Evolutionary conservation across 768 basidiomycete genomes (phyloP).

Genomic region (Chalciporus sphaerocephalus): DNA sequence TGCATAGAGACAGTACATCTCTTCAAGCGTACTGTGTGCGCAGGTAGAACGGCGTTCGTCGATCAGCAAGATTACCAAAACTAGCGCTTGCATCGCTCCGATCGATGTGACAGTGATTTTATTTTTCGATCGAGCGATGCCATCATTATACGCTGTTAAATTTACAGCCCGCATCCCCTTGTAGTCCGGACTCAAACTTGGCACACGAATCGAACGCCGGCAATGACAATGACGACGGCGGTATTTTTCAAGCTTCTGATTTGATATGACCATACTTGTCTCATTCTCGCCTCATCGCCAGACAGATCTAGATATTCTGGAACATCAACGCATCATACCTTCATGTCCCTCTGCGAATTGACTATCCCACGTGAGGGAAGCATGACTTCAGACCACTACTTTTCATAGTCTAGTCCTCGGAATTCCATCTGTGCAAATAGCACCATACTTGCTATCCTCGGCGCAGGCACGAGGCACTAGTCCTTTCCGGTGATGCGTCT

Average conservation of each 20-base stretch:
- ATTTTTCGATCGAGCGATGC: neutral
- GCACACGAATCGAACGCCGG: neutral
- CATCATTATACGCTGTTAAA: neutral
- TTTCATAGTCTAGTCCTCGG: slow-evolving; percentile 29
- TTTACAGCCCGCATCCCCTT: neutral
- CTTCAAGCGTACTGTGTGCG: neutral
- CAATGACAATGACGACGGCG: neutral
- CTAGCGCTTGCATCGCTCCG: neutral
- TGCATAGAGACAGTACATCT: neutral
- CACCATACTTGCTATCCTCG: slow-evolving; percentile 8
- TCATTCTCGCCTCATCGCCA: neutral
- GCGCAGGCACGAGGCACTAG: slow-evolving; percentile 31
- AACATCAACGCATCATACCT: slow-evolving; percentile 16
- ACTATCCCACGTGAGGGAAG: slow-evolving; percentile 5
- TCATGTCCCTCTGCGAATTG: neutral
- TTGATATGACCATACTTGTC: neutral
- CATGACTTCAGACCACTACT: neutral
- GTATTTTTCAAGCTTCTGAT: neutral
- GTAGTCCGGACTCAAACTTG: neutral
- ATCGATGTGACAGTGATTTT: neutral
- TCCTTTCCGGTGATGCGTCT: slow-evolving; percentile 18
- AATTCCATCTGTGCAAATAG: slow-evolving; percentile 10
- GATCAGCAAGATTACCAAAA: neutral
- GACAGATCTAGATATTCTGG: slow-evolving; percentile 14
- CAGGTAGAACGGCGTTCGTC: neutral